A percentile compares a stretch with the other conserved stretches of the same genome.
These are phyloP conservation scores for Fagus crenata DNA, from an alignment of 306 rosid species.

Conservation along the genomic window DNA sequence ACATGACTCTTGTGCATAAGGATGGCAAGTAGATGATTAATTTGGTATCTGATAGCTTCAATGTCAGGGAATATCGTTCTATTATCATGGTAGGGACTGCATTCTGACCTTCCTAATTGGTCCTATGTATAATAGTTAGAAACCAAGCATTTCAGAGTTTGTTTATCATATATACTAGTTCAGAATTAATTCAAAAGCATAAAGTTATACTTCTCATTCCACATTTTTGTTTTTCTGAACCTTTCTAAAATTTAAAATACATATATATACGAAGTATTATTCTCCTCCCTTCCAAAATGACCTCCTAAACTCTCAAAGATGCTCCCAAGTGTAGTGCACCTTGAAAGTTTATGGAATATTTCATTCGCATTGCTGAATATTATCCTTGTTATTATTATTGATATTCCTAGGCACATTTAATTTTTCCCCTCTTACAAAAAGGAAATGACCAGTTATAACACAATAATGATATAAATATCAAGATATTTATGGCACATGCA, in stretches of 20 bases:
- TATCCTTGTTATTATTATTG: constrained; percentile 18
- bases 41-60: no score
- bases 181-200: no score
- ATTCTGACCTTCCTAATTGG: no score
- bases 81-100: no score
- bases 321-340: constrained; percentile 12
- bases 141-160: not conserved
- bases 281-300: constrained; percentile 22
- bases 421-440: not conserved
- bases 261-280: constrained; percentile 33
- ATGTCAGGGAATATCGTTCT: no score
- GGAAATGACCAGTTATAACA: not conserved
- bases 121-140: no score
- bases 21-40: no score
- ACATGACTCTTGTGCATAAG: no score
- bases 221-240: constrained; percentile 6
- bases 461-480: not conserved
- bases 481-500: constrained; percentile 30
- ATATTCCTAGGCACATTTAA: constrained; percentile 33
- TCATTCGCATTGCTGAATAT: constrained; percentile 15
- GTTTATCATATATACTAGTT: no score
- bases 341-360: constrained; percentile 45
- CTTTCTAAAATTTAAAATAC: constrained; percentile 23
- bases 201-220: no score
- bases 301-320: constrained; percentile 12